These are phyloP conservation scores for Kwoniella botswanensis DNA, from an alignment of 768 basidiomycete genomes.

Conservation along the genomic window DNA sequence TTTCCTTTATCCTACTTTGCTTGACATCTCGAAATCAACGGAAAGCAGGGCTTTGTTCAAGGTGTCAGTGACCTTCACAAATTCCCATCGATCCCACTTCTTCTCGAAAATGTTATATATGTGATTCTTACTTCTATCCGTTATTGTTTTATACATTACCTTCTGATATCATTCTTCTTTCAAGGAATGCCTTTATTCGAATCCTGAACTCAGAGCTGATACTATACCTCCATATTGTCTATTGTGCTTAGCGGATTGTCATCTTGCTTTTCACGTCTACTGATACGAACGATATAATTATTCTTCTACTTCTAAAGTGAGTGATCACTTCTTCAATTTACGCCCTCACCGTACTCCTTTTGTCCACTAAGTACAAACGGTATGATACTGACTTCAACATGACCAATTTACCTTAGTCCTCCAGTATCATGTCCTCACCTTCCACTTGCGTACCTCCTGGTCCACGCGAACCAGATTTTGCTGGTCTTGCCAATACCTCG, in stretches of 20 bases:
- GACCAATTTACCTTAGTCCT: background rate
- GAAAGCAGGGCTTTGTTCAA: background rate
- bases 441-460: slow-evolving; percentile 12
- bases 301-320: background rate
- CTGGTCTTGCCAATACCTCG: background rate
- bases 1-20: slow-evolving; percentile 4
- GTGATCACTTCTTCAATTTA: background rate
- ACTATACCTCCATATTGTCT: background rate
- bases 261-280: background rate
- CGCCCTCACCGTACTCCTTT: too few species aligned
- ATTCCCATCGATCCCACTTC: slow-evolving; percentile 1
- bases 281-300: too few species aligned
- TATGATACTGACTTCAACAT: too few species aligned
- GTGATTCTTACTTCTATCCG: background rate
- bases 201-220: background rate
- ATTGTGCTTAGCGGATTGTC: background rate
- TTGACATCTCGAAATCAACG: background rate
- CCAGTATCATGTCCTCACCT: background rate
- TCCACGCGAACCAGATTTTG: slow-evolving; percentile 12
- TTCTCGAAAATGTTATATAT: background rate
- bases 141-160: background rate
- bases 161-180: background rate
- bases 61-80: background rate
- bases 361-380: too few species aligned
- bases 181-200: slow-evolving; percentile 14